Base-by-base conservation (phyloP, 2,329 filamentous ascomycete species). In the Chaetomiaceae sp. region DNA sequence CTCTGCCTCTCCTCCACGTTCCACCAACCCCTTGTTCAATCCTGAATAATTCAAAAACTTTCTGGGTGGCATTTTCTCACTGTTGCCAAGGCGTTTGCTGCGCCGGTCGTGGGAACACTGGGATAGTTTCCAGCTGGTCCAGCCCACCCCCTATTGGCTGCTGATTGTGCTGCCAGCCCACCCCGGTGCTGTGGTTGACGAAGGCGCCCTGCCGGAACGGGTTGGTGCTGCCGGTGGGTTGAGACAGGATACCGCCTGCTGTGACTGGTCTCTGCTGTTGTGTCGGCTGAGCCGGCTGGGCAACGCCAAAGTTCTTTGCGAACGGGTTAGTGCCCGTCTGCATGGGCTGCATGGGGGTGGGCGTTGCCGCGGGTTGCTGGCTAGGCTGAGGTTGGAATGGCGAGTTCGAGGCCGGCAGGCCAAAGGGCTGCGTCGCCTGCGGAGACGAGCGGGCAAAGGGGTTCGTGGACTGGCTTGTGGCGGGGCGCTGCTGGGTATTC, bases 181-280 rank as follows among this genome's bases (percentile, higher is more conserved):
- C 79, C 1, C 92, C 91, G 0, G 90, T 95, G 58, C 84, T 78
- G 64, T 95, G 90, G 65, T 95, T 94, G 48, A 95, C 85, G 68
- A 96, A 95, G 4, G 86, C 84, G 41, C 87, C 89, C 66, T 97
- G 90, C 14, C 94, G 82, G 78, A 97, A 97, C 0, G 94, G 94
- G 64, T 99, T 99, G 2, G 91, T 96, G 64, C 82, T 90, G 8
- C 90, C 91, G 0, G 91, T 96, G 1, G 86, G 80, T 64, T 92
- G 90, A 2, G 90, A 82, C 48, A 79, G 79, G 5, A 94, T 67
- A 10, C 69, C 70, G 30, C 70, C 70, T 33, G 71, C 73, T 2
- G 75, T 74, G 37, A 75, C 73, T 1, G 73, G 75, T n/a, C 72
- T 67, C 46, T 74, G 73, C 32, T 69, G 66, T 38, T 71, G 60